Base-by-base conservation (phyloP, 306 rosid genomes). In the Cicer cuneatum region DNA sequence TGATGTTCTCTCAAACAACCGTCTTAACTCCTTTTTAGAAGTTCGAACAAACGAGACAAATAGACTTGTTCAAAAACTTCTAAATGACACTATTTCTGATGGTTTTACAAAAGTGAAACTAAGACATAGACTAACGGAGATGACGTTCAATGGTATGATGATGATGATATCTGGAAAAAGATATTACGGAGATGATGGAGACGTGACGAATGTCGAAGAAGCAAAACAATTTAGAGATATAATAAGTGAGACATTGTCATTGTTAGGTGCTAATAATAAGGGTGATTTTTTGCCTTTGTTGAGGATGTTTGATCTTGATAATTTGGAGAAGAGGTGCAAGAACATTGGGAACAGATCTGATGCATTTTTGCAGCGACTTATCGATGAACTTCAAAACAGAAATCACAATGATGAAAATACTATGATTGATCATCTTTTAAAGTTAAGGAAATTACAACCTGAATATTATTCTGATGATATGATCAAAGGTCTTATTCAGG, bases 401-500 rank as follows among this genome's bases (percentile, higher is more conserved):
- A 67, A 62, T 39, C 43, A 49, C 41, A 60, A 39, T 47, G 47
- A 10, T 61, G 49, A 42, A 8, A 73, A 73, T n/a, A 85, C 87
- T 2, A 78, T 85, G 89, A 81, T 88, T 2, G 76, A 79, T 9
- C 88, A 85, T 68, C 81, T 88, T 18, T 73, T 88, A 0, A 83
- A 62, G 5, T 24, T 79, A 2, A 87, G 83, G 15, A 51, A 85
- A 1, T 69, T 82, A 0, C 72, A 83, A 7, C 77, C 82, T 10
- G 40, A 70, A 5, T 78, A 78, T 14, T 78, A 78, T 6, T 69
- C 82, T 13, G 89, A 87, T 41, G 68, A 85, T 54, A 76, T 83
- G 12, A 87, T 85, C 78, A 87, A 88, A 41, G 89, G 89, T 13
- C 75, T 78, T 63, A 66, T 67, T 46, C 10, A 76, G 86, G 89